Percentiles rank a stretch among this genome's conserved stretches.
Conservation (phyloP, 2,329 filamentous ascomycete species). For the Ilyonectria destructans region DNA sequence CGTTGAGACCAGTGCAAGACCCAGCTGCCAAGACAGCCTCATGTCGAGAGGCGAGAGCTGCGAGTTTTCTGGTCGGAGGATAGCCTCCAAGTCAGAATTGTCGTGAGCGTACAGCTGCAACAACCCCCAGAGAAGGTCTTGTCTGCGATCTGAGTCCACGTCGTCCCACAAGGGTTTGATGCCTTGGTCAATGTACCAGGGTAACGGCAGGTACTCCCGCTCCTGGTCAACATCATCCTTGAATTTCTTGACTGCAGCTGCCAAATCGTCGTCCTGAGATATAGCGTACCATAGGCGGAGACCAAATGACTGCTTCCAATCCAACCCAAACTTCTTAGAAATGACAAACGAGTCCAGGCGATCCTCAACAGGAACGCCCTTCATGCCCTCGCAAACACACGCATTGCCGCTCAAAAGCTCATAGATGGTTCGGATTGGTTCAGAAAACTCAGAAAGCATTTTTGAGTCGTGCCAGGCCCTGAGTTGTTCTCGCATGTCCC, state of each 20-base stretch:
- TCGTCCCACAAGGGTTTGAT: constrained; percentile 75
- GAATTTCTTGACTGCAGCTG: constrained; percentile 82
- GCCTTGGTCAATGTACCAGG: constrained; percentile 78
- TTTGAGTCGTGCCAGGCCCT: constrained; percentile 88
- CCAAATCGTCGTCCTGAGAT: constrained; percentile 77
- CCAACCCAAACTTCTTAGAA: constrained; percentile 85
- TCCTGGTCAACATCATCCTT: constrained; percentile 80
- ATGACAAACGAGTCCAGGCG: constrained; percentile 86
- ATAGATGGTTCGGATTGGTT: constrained; percentile 89
- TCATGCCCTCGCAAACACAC: constrained; percentile 86
- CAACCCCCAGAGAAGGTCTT: constrained; percentile 91
- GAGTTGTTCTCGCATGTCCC: constrained; percentile 85
- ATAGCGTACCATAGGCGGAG: constrained; percentile 92
- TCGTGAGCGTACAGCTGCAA: constrained; percentile 84
- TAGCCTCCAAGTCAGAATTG: constrained; percentile 74
- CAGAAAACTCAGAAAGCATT: constrained; percentile 88
- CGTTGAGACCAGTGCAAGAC: constrained; percentile 73
- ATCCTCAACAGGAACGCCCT: constrained; percentile 82
- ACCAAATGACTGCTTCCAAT: constrained; percentile 95
- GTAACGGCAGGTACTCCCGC: constrained; percentile 80
- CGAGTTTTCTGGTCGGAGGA: constrained; percentile 83
- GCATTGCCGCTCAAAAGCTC: constrained; percentile 91
- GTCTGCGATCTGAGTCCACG: constrained; percentile 69
- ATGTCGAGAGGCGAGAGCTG: constrained; percentile 83
- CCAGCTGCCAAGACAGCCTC: constrained; percentile 88